Evolutionary conservation across 495 filamentous ascomycete genomes (phyloP), one percentile per base, ranked within the genome.

Genomic region (Thozetella sp.): DNA sequence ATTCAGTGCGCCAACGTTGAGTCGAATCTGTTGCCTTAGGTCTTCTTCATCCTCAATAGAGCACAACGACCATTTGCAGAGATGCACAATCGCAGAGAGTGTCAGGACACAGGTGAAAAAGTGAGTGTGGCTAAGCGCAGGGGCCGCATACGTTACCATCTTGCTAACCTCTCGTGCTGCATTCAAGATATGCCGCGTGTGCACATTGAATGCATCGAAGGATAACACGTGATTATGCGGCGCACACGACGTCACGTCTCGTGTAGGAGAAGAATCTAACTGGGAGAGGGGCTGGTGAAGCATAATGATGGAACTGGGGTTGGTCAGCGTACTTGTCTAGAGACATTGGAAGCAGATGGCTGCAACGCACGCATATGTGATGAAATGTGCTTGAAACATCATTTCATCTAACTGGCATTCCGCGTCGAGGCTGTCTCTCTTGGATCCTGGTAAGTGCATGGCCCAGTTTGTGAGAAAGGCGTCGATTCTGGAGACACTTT

Each of bases 371-470:
- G 85, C 88, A 68, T 91, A 84, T 24, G 89, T 83, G 53, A 95
- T 88, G 86, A 95, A 93, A 57, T 89, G 89, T 12, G 92, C 92
- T 67, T 96, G 92, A 78, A 96, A 96, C 76, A 96, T 86, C 83
- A 96, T 89, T 76, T 96, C 91, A 66, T 97, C 93, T 11, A 93
- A 80, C 30, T 87, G 78, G 26, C 87, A 83, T 57, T 89, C 83
- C 58, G 83, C 82, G 40, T 83, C 83, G 55, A 94, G 75, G 30
- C 92, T 82, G 58, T 90, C 85, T 55, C 80, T 80, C 74, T 96
- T 96, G 19, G 80, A 80, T 40, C 83, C 78, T 0, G 93, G 93
- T 6, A 97, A 79, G 65, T 94, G 90, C 55, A 93, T 84, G 46
- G 82, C 81, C 91, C 92, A 96, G 75, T 91, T 94, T 9, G 88